Base-by-base conservation (phyloP, 164 flowering plant genomes). In the Warburgia ugandensis region DNA sequence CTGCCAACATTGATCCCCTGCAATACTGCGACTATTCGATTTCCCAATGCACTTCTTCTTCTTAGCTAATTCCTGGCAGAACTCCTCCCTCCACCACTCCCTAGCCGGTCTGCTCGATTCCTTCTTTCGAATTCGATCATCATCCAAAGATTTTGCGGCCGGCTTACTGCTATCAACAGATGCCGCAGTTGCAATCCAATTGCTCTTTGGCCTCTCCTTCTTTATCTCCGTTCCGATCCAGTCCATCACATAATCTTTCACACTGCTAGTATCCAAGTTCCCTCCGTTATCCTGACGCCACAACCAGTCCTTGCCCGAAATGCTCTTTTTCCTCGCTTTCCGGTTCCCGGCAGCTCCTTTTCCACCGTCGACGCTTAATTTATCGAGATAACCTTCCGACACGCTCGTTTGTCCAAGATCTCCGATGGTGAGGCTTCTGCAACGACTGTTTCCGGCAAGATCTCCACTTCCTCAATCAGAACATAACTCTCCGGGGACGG, bases 41-140 rank as follows among this genome's bases (percentile, higher is more conserved):
- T 25, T 63, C 50, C 10, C n/a, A n/a, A n/a, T n/a, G n/a, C n/a
- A n/a, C n/a, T n/a, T n/a, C 55, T 73, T 65, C 59, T 91, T 88
- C 66, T 60, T 78, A 0, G 68, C 23, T 10, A 86, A 73, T 44
- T 86, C 95, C 31, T 84, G 95, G 21, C 94, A 80, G 49, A 76
- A 88, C 62, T 86, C 95, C 57, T 92, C 99, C 72, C 77, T 76
- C 95, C 95, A 86, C 99, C 99, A 92, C 57, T 84, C 94, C 64
- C 84, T 65, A 0, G 85, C 83, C 62, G 72, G 78, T 62, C 92
- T 67, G 33, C 45, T 61, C 67, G 75, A 77, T 46, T 78, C 77
- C 71, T 71, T 80, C 79, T 68, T 77, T 33, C 49, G 17, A 6
- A 32, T 26, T 30, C 55, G 67, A 20, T 75, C 84, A 58, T 76